phyloP scores from a whole-genome alignment of 768 basidiomycete species.

The Kwoniella sp. region DNA sequence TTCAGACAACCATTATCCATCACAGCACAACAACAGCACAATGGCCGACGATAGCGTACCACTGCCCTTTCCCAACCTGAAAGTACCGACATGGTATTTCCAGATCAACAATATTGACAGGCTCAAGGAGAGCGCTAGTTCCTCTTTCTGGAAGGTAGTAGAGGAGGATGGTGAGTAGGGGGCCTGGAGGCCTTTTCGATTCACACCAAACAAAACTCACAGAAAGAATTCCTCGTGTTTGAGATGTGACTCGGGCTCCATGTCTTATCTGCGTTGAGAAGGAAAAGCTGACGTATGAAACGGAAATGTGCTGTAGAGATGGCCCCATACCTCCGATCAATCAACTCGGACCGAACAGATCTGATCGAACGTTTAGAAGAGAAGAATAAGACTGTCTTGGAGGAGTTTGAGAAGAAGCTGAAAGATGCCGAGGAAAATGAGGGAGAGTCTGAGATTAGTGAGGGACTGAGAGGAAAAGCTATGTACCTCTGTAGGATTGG shows the following conservation, averaged over 20 bases:
- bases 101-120: slow-evolving; percentile 67
- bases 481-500: slow-evolving; percentile 86
- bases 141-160: slow-evolving; percentile 70
- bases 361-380: slow-evolving; percentile 67
- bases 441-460: slow-evolving; percentile 90
- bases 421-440: slow-evolving; percentile 85
- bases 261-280: no score
- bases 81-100: slow-evolving; percentile 77
- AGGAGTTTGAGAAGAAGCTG: slow-evolving; percentile 72
- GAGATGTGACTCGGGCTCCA: no score
- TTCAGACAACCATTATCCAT: no score
- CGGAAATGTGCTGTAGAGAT: slow-evolving; percentile 64
- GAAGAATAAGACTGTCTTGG: slow-evolving; percentile 71
- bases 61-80: slow-evolving; percentile 82
- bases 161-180: slow-evolving; percentile 70
- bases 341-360: slow-evolving; percentile 59
- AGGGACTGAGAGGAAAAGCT: slow-evolving; percentile 79
- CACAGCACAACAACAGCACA: slow-evolving; percentile 1
- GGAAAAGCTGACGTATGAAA: neutral
- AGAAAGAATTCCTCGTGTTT: no score
- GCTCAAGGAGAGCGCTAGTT: slow-evolving; percentile 69
- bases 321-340: slow-evolving; percentile 67
- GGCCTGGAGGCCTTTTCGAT: neutral
- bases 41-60: slow-evolving; percentile 82
- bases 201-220: neutral